phyloP scores from a whole-genome alignment of 805 yeast genomes.

The Vanderwaltozyma verrucispora region DNA sequence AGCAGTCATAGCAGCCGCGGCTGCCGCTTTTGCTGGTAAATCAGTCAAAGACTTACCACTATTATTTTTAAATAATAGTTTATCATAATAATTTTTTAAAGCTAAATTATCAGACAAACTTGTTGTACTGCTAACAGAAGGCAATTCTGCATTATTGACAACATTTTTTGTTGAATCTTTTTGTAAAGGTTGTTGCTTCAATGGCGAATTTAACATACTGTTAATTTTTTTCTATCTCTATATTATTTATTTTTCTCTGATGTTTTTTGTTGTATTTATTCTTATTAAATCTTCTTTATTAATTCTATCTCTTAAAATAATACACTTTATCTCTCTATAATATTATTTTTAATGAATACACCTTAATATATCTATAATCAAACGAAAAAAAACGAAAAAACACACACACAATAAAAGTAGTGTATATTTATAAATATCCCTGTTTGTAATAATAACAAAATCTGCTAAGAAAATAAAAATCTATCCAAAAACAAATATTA shows the following conservation, averaged over 20 bases:
- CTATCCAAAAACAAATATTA: too few species aligned
- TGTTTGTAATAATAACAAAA: too few species aligned
- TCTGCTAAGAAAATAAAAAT: too few species aligned
- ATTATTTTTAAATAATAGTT: conserved; percentile 23
- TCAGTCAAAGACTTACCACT: conserved; percentile 27
- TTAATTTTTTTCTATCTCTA: too few species aligned
- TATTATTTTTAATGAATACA: too few species aligned
- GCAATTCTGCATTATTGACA: conserved; percentile 14
- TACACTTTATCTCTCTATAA: too few species aligned
- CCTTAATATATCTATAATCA: too few species aligned
- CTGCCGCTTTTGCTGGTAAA: conserved; percentile 17
- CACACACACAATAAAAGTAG: too few species aligned
- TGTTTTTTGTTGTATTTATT: neutral
- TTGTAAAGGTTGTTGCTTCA: neutral
- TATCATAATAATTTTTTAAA: conserved; percentile 26
- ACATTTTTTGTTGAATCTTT: neutral
- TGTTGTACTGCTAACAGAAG: conserved; percentile 27
- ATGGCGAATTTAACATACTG: neutral
- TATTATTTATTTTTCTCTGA: neutral
- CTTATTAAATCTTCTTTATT: too few species aligned
- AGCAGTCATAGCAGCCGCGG: conserved; percentile 6
- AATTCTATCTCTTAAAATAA: too few species aligned
- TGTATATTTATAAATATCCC: too few species aligned
- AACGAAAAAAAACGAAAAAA: too few species aligned
- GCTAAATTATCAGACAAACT: conserved; percentile 27